These are phyloP conservation scores for Xenoacremonium recifei DNA, from an alignment of 2,329 filamentous ascomycete species.

Conservation along the genomic window DNA sequence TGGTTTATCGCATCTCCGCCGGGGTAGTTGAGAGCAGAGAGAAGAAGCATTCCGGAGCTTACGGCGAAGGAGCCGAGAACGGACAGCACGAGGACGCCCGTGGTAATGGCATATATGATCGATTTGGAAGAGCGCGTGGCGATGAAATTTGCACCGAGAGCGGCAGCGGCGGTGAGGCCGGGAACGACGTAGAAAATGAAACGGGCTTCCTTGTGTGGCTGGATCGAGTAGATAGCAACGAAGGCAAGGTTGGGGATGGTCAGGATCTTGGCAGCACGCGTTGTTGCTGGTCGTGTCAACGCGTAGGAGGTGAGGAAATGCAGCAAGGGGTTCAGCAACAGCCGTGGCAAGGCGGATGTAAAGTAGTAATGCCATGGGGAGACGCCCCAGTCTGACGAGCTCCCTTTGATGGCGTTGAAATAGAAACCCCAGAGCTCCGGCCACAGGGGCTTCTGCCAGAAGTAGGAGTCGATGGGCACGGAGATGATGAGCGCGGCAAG, in stretches of 20 bases:
- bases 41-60: conserved; percentile 66
- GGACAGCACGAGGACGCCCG: conserved; percentile 56
- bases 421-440: conserved; percentile 87
- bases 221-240: conserved; percentile 76
- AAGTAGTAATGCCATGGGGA: conserved; percentile 88
- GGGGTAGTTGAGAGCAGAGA: conserved; percentile 91
- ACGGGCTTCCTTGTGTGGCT: conserved; percentile 94
- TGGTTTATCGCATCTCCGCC: conserved; percentile 74
- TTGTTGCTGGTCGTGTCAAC: conserved; percentile 46
- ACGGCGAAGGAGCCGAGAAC: conserved; percentile 58
- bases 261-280: conserved; percentile 43
- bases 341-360: conserved; percentile 72
- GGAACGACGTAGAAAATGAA: conserved; percentile 92
- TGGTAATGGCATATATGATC: conserved; percentile 51
- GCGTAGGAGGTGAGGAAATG: conserved; percentile 56
- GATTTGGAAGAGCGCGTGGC: conserved; percentile 66
- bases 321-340: conserved; percentile 77
- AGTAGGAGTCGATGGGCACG: conserved; percentile 81
- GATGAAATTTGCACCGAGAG: conserved; percentile 70
- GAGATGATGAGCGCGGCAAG: conserved; percentile 67
- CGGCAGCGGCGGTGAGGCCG: conserved; percentile 72
- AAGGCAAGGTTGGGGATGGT: conserved; percentile 70
- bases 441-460: conserved; percentile 89
- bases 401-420: conserved; percentile 84
- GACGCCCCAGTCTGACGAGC: conserved; percentile 83